phyloP scores from a whole-genome alignment of 768 basidiomycete species.

The Macrolepiota dolichaula region DNA sequence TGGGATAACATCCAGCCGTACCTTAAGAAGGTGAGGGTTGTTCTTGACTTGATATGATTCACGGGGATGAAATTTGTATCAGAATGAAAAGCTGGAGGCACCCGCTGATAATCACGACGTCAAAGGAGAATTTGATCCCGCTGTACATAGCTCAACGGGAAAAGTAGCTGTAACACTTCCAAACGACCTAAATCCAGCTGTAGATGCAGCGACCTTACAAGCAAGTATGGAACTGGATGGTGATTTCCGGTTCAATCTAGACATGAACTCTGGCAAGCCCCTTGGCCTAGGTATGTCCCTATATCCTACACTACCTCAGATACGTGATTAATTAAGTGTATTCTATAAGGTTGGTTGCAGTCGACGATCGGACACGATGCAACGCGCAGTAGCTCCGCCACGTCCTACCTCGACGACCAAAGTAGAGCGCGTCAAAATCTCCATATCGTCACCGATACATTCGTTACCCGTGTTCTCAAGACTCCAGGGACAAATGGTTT shows the following conservation, averaged over 20 bases:
- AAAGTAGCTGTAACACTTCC: slow-evolving; percentile 15
- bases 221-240: too few relatives aligned
- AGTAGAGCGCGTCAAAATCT: slow-evolving; percentile 17
- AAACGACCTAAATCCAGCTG: neutral
- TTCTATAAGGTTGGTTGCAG: slow-evolving; percentile 20
- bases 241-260: slow-evolving; percentile 2
- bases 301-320: neutral
- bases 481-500: neutral
- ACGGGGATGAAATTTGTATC: neutral
- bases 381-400: slow-evolving; percentile 10
- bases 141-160: slow-evolving; percentile 18
- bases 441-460: too few relatives aligned
- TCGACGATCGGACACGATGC: slow-evolving; percentile 18
- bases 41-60: slow-evolving; percentile 11
- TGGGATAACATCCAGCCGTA: slow-evolving; percentile 12
- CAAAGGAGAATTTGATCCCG: slow-evolving; percentile 18
- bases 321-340: neutral
- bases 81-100: slow-evolving; percentile 17
- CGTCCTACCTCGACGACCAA: slow-evolving; percentile 18
- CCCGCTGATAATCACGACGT: slow-evolving; percentile 18
- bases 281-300: slow-evolving; percentile 8
- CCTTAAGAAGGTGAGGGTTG: slow-evolving; percentile 17
- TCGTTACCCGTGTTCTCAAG: too few relatives aligned
- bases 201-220: too few relatives aligned
- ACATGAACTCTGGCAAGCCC: slow-evolving; percentile 13